These are phyloP conservation scores for Eragrostis nindensis DNA, from an alignment of 176 grass and related monocot species.

Conservation along the genomic window DNA sequence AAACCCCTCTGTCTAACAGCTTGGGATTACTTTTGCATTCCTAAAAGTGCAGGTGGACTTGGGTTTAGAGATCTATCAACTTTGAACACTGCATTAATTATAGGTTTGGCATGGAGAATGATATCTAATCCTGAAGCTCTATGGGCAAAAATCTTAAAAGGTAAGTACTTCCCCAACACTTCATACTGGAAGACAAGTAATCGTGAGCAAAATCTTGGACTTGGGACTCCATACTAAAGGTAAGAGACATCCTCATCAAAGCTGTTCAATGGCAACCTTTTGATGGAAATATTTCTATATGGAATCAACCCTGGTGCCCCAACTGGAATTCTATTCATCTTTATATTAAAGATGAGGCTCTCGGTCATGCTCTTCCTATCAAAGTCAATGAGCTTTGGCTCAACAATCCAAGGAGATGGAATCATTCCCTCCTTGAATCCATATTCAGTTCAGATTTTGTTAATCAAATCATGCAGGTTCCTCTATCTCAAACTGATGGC, in stretches of 20 bases:
- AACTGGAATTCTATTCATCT: background rate
- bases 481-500: background rate
- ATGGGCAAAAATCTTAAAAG: background rate
- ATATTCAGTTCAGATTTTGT: background rate
- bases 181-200: background rate
- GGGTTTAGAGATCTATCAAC: background rate
- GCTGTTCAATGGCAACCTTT: background rate
- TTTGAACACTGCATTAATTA: background rate
- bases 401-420: background rate
- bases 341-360: background rate
- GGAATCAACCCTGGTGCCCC: background rate
- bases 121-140: background rate
- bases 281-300: background rate
- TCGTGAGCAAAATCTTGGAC: background rate
- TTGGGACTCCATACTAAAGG: background rate
- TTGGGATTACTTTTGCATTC: background rate
- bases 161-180: background rate
- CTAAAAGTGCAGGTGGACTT: background rate
- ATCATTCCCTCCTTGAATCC: background rate
- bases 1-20: background rate
- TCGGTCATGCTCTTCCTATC: background rate
- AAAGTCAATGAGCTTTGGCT: background rate
- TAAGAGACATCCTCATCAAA: background rate
- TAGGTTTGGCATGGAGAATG: background rate
- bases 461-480: background rate